Evolutionary conservation across 306 rosid genomes (phyloP), one percentile per base, ranked within the genome.

Genomic region (Prosopis cineraria): DNA sequence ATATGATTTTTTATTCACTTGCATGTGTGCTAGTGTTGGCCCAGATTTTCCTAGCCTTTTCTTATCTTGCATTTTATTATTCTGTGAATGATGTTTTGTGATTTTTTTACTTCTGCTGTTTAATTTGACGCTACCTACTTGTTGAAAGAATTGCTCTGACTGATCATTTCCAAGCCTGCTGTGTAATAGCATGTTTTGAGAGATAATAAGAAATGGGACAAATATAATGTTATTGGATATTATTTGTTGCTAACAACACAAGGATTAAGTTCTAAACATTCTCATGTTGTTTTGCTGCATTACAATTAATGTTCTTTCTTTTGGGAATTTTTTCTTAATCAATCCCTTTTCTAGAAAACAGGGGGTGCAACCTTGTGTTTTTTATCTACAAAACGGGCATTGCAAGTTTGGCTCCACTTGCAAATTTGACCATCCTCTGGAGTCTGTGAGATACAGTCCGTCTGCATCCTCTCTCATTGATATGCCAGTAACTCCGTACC

Each of bases 321-420:
- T 77, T 60, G 56, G 72, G 40, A 52, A 7, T 33, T 60, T 50
- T 80, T 81, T 81, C 79, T 58, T 64, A 69, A 81, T 81, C 33
- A 24, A 13, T 52, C 27, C 10, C 1, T 72, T 80, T 84, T 81
- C 85, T 73, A 78, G 80, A 73, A 84, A 85, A 85, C 83, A 85
- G 88, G 88, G 88, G 68, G 74, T 85, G 60, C 88, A 85, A 72
- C 81, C 86, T 70, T 85, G 88, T 79, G 81, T 83, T 40, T 85
- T 85, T 81, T 85, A 85, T 50, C 65, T 85, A 78, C 85, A 81
- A 81, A 81, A 79, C 45, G 85, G 78, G 27, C 85, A 85, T 70
- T 93, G 98, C 93, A 93, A 91, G 75, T 91, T 93, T 60, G 97
- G 98, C 76, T 79, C 94, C 6, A 80, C 91, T 1, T 93, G 98